A percentile compares a stretch with the other conserved stretches of the same genome.
These are phyloP conservation scores for Chlorella sp. DNA, from an alignment of 139 green algal genomes.

Conservation along the genomic window DNA sequence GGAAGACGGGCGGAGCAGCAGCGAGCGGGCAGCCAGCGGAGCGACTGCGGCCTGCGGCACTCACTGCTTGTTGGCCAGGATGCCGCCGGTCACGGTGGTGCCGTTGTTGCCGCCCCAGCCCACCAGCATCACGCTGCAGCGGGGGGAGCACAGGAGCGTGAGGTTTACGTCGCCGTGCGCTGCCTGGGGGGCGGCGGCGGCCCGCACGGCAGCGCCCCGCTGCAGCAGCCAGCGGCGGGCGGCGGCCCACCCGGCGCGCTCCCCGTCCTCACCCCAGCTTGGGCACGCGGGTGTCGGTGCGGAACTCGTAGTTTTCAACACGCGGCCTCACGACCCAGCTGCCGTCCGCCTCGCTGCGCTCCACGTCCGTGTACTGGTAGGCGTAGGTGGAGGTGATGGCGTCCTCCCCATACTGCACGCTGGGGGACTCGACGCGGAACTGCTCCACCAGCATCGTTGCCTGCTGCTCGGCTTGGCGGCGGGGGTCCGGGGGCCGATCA, in stretches of 20 bases:
- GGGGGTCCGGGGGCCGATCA: background rate
- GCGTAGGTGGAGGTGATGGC: slow-evolving; percentile 86
- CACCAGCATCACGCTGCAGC: slow-evolving; percentile 97
- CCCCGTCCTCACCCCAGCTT: slow-evolving; percentile 96
- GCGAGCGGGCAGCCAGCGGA: too few species aligned
- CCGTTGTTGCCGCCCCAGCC: slow-evolving; percentile 99
- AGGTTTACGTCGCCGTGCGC: background rate
- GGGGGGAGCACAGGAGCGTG: background rate
- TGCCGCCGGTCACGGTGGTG: slow-evolving; percentile 93
- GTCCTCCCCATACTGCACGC: slow-evolving; percentile 87
- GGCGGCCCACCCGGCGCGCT: slow-evolving; percentile 37
- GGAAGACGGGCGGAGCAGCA: background rate
- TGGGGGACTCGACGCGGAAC: slow-evolving; percentile 88
- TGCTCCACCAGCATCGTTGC: slow-evolving; percentile 39
- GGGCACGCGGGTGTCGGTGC: slow-evolving; percentile 84
- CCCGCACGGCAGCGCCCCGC: background rate
- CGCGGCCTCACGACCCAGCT: slow-evolving; percentile 84
- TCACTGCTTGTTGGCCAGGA: slow-evolving; percentile 95
- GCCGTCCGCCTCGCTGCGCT: slow-evolving; percentile 60
- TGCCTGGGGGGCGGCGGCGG: background rate
- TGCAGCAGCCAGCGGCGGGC: background rate
- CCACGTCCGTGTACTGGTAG: slow-evolving; percentile 88
- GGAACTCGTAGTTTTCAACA: slow-evolving; percentile 85
- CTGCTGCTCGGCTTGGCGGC: background rate
- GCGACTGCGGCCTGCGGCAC: too few species aligned